Percentiles rank a stretch among this genome's conserved stretches.
Evolutionary conservation across 2,329 filamentous ascomycete species (phyloP).

Genomic region (Aureobasidium sp.): DNA sequence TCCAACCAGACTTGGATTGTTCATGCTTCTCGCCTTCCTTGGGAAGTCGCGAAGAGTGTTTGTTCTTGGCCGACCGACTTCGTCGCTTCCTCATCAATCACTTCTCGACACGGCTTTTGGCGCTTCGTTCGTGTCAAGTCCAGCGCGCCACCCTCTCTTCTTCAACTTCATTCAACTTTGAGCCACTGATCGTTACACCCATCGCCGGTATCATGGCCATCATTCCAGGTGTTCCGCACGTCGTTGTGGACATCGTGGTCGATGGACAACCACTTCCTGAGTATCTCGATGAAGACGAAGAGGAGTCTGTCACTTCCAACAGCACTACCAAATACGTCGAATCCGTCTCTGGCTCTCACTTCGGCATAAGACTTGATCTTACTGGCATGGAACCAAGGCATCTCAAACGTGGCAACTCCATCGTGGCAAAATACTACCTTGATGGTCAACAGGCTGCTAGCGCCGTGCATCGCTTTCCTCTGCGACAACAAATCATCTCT

Average conservation of each 20-base stretch:
- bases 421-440: background rate
- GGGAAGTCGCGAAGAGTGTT: background rate
- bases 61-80: background rate
- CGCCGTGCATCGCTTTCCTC: background rate
- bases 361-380: constrained; percentile 17
- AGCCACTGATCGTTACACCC: background rate
- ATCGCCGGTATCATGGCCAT: constrained; percentile 20
- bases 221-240: constrained; percentile 18
- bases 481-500: background rate
- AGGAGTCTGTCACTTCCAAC: background rate
- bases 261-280: constrained; percentile 20
- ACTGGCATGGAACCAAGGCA: background rate
- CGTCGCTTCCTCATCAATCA: background rate
- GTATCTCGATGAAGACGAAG: constrained; percentile 19
- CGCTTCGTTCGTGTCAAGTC: background rate
- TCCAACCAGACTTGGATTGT: too few species aligned
- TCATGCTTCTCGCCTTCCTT: background rate
- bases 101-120: background rate
- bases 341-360: constrained; percentile 19
- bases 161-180: background rate
- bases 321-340: constrained; percentile 23
- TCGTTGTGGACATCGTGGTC: constrained; percentile 20
- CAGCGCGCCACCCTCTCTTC: background rate
- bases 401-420: background rate
- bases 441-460: background rate